Evolutionary conservation across 2,329 filamentous ascomycete genomes (phyloP), one percentile per base, ranked within the genome.

Genomic region (Metarhizium humberi): DNA sequence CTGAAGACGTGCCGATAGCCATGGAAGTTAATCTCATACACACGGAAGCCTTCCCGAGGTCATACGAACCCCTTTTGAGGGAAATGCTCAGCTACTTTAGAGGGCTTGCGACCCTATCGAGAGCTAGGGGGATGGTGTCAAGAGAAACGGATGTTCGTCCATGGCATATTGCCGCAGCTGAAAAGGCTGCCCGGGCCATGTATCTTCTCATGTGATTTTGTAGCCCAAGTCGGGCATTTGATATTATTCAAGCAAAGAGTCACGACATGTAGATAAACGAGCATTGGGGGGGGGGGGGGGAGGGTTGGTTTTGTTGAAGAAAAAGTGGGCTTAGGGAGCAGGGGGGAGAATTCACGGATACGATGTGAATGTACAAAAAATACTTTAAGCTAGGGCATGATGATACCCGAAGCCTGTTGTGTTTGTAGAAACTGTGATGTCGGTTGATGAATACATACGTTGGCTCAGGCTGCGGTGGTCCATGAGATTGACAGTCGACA

Each of bases 131-230:
- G 0, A 73, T 85, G 63, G 73, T 84, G 64, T 78, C 82, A 63
- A 69, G 76, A 57, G 74, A 82, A 54, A 76, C 72, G 51, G 82
- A 85, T 64, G 77, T 84, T n/a, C 73, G 87, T 62, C 89, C 89
- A 18, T 90, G 88, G 86, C 89, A 92, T 74, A 74, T 92, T 57
- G 85, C 83, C 13, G 85, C 81, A 18, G 87, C 84, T 2, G 79
- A 87, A 69, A 86, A 86, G 70, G 86, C 81, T 2, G 83, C 84
- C 4, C 75, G 81, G 66, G 85, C 79, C 20, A 69, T 92, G 65
- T 82, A 84, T 67, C 73, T 81, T 63, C 69, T 85, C 63, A 79
- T 86, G 77, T 89, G 73, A 78, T 40, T 49, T 55, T 60, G 47
- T 49, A 54, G 56, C 59, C 57, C 53, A 56, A 55, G 51, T 8